Evolutionary conservation across 148 eudicot species (phyloP).

Genomic region (Camellia lanceoleosa): DNA sequence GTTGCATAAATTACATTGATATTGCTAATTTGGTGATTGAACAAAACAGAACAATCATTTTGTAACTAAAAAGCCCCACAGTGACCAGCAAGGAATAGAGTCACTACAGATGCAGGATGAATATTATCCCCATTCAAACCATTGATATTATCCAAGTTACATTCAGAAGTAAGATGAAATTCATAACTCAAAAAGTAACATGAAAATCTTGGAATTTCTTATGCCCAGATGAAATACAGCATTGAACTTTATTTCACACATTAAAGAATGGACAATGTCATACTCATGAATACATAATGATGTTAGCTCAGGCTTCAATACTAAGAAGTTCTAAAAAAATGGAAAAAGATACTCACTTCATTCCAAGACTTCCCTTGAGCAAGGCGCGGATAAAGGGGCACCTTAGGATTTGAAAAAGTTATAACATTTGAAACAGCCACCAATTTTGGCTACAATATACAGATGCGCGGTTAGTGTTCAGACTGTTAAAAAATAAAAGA

Average conservation of each 20-base stretch:
- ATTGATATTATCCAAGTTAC: no score
- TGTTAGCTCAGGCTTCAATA: not conserved
- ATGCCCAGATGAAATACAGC: not conserved
- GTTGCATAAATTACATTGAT: not conserved
- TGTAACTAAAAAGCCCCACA: not conserved
- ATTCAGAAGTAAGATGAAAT: not conserved
- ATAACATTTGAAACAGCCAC: slow-evolving; percentile 55
- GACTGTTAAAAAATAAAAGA: not conserved
- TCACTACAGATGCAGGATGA: not conserved
- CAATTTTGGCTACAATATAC: slow-evolving; percentile 55
- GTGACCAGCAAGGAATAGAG: not conserved
- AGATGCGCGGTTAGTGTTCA: not conserved
- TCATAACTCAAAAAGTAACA: not conserved
- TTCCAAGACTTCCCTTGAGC: slow-evolving; percentile 48
- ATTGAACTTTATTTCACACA: not conserved
- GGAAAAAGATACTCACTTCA: slow-evolving; percentile 29
- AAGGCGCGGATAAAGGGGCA: slow-evolving; percentile 61
- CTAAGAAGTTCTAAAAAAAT: not conserved
- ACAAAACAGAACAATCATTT: not conserved
- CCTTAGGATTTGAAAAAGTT: slow-evolving; percentile 71
- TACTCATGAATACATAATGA: not conserved
- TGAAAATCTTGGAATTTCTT: not conserved
- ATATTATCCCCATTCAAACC: no score
- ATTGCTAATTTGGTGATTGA: not conserved
- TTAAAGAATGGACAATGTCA: no score